These are phyloP conservation scores for Talaromyces sp. DNA, from an alignment of 2,329 filamentous ascomycete genomes.

Conservation along the genomic window DNA sequence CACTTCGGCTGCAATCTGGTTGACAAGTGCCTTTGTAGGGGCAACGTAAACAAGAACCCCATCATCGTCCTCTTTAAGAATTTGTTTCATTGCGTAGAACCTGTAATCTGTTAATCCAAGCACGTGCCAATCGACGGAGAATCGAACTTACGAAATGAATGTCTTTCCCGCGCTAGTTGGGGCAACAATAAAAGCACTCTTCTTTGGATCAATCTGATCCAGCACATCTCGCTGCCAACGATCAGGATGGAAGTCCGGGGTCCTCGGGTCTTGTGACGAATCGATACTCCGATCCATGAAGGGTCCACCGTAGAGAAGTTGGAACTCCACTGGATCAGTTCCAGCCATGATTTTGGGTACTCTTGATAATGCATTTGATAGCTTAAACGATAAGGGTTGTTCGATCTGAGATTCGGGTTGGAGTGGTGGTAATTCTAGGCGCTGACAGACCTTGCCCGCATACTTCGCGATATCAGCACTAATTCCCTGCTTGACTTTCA, in stretches of 20 bases:
- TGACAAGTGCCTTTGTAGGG: conserved; percentile 77
- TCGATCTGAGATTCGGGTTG: not conserved
- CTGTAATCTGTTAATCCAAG: conserved; percentile 19
- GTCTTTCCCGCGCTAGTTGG: conserved; percentile 80
- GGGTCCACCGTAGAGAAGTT: conserved; percentile 67
- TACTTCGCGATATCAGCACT: conserved; percentile 3
- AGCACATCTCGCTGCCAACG: conserved; percentile 73
- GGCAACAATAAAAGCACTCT: conserved; percentile 70
- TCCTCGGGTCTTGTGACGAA: conserved; percentile 64
- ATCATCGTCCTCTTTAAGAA: conserved; percentile 66
- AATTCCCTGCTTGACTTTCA: conserved; percentile 1
- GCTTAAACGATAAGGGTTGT: not conserved
- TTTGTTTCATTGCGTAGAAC: conserved; percentile 79
- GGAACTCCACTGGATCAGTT: conserved; percentile 55
- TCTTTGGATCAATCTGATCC: conserved; percentile 68
- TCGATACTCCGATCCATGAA: conserved; percentile 75
- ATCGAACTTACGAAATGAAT: conserved; percentile 59
- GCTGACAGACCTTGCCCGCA: not conserved
- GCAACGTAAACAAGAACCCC: conserved; percentile 75
- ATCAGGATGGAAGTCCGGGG: conserved; percentile 67
- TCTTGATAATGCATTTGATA: not conserved
- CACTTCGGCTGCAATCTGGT: conserved; percentile 78
- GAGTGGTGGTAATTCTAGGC: not conserved
- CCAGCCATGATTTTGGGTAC: not conserved
- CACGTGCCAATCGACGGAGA: not conserved